phyloP scores from a whole-genome alignment of 164 flowering plant genomes.

The Vitis riparia region DNA sequence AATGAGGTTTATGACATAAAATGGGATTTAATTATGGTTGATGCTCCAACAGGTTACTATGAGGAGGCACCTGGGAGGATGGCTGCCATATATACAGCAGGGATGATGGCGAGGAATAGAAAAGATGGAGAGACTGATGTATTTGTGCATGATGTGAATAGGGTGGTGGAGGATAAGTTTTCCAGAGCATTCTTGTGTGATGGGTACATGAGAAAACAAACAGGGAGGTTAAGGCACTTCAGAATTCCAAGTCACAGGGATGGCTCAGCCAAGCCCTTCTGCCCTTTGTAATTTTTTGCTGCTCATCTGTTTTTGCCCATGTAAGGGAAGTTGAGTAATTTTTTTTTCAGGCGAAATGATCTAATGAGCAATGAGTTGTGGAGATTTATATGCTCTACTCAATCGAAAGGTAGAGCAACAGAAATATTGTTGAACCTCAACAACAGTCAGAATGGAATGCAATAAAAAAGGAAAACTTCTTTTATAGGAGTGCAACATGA shows the following conservation, averaged over 20 bases:
- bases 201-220: conserved; percentile 60
- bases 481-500: no score
- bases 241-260: conserved; percentile 61
- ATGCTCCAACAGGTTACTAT: conserved; percentile 85
- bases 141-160: conserved; percentile 87
- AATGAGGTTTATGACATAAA: conserved; percentile 54
- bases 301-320: not conserved
- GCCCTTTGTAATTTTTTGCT: conserved; percentile 32
- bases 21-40: conserved; percentile 97
- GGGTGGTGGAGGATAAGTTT: conserved; percentile 73
- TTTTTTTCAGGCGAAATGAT: not conserved
- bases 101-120: conserved; percentile 83
- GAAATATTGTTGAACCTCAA: no score
- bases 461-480: no score
- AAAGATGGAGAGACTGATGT: conserved; percentile 74
- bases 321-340: not conserved
- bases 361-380: not conserved
- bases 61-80: conserved; percentile 92
- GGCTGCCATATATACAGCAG: conserved; percentile 84
- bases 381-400: not conserved
- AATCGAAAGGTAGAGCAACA: no score
- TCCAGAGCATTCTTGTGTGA: conserved; percentile 78
- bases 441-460: no score
- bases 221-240: conserved; percentile 75
- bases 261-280: conserved; percentile 41